Base-by-base conservation (phyloP, 768 basidiomycete species). In the Tephrocybe rancida region DNA sequence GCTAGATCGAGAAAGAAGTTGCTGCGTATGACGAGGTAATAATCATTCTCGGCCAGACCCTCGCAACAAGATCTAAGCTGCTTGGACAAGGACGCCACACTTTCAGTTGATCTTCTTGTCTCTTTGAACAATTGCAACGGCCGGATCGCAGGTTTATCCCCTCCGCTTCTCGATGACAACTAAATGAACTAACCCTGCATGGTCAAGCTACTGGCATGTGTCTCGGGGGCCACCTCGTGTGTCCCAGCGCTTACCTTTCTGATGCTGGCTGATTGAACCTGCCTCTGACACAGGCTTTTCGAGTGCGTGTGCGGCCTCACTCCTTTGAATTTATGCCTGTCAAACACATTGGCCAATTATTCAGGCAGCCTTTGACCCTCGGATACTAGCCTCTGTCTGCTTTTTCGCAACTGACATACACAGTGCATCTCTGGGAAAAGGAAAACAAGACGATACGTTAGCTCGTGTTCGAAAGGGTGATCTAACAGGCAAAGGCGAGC, bases 361-460 rank as follows among this genome's bases (percentile, higher is more conserved):
- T 5, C 53, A 95, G 92, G 92, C 92, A 44, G 91, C 94, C 0
- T 95, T 98, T 65, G 90, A 98, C 66, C 74, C 80, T 5, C 84
- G 95, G 29, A 82, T 97, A 21, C 76, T 92, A 3, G 77, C 95
- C 0, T 80, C 91, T 0, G 90, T 96, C 37, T 97, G 95, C 72
- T 98, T 92, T 75, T 98, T 98, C 64, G 93, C 90, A 1, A 98
- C 96, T 14, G 95, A 96, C 67, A 85, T 98, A 42, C 96, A 98
- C 69, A 78, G 78, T 44, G 91, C 91, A 1, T 85, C 92, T 0
- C 84, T 98, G 19, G 95, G 95, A 5, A 88, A 86, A 64, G 89
- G 91, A 6, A 85, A 87, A 63, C 83, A 80, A 25, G 95, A 96
- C 63, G 85, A 98, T 67, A 85, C 92, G 3, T 84, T 98, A 42